Conservation (phyloP, 164 flowering plant species). For the Nymphaea colorata region DNA sequence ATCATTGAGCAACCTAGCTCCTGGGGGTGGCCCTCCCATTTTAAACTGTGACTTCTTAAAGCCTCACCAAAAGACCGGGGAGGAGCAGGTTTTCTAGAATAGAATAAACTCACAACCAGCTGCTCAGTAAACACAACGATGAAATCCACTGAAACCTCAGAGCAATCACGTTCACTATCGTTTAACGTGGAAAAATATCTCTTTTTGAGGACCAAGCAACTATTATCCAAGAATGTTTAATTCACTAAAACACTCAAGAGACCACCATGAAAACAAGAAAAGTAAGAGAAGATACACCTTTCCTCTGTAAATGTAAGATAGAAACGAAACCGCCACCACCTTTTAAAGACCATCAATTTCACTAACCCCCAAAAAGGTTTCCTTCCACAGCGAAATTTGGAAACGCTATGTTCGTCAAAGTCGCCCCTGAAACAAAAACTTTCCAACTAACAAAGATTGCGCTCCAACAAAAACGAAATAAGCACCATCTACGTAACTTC, state of each 20-base stretch:
- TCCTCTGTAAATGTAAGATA: neutral
- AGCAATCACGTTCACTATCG: neutral
- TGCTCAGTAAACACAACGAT: neutral
- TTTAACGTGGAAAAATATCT: neutral
- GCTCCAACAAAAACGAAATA: neutral
- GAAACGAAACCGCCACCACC: neutral
- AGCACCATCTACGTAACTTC: no score
- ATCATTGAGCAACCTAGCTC: constrained; percentile 33
- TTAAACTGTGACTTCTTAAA: neutral
- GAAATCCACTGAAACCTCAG: neutral
- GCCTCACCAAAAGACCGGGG: neutral
- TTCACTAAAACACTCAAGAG: no score
- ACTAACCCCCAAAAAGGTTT: neutral
- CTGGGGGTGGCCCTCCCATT: constrained; percentile 41
- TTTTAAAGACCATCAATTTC: neutral
- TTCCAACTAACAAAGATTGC: neutral
- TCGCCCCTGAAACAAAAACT: no score
- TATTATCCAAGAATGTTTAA: neutral
- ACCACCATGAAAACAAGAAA: no score
- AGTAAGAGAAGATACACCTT: neutral
- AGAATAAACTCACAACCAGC: neutral
- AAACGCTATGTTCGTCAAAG: no score
- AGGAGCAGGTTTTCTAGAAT: no score
- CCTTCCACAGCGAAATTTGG: neutral
- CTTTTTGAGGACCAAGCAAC: neutral